Evolutionary conservation across 192 early-diverging fungal species (phyloP).

Genomic region (Coemansia sp.): DNA sequence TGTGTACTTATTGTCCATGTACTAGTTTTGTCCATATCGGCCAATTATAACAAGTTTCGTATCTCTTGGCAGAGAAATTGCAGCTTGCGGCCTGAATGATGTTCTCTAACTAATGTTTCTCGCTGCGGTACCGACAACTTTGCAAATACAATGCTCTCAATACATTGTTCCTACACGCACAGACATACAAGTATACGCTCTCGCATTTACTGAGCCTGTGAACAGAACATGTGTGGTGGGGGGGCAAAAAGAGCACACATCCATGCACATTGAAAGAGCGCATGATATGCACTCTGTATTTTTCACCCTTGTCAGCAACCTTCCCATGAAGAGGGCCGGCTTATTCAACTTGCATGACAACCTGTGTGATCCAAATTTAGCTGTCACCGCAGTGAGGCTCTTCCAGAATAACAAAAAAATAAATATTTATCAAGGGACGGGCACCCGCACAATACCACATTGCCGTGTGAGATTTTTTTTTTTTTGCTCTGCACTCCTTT

Average conservation of each 20-base stretch:
- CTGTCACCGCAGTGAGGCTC: not conserved
- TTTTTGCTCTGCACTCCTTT: not conserved
- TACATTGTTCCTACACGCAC: not conserved
- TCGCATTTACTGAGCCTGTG: not conserved
- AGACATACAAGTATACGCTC: not conserved
- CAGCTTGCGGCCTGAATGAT: not conserved
- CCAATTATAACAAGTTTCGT: not conserved
- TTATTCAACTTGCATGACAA: not conserved
- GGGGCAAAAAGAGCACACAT: not conserved
- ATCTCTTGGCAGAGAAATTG: not conserved
- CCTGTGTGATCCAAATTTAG: conserved; percentile 6
- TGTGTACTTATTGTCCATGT: not conserved
- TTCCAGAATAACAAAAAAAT: not conserved
- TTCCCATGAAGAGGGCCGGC: not conserved
- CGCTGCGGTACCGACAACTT: not conserved
- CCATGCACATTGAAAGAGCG: not conserved
- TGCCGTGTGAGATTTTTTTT: conserved; percentile 3
- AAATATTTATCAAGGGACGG: conserved; percentile 1
- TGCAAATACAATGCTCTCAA: not conserved
- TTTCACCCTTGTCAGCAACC: not conserved
- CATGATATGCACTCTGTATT: not conserved
- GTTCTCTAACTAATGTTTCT: not conserved
- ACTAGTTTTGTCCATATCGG: not conserved
- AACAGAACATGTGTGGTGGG: not conserved
- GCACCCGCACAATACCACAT: not conserved